These are phyloP conservation scores for Fragilaria radians DNA, from an alignment of 108 stramenopile genomes.

Conservation along the genomic window DNA sequence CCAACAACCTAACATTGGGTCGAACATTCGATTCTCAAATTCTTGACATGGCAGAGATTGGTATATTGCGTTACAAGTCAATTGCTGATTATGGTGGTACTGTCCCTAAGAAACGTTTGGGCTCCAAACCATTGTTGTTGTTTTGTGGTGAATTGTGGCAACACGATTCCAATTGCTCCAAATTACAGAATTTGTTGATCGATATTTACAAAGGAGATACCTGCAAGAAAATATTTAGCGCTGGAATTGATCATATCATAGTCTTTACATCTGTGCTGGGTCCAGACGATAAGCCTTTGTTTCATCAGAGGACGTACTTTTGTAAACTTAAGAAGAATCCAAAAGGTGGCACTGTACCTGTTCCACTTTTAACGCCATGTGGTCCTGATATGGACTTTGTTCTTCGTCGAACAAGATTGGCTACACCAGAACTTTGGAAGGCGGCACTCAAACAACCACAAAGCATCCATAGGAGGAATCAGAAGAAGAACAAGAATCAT, in stretches of 20 bases:
- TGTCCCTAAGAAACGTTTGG: conserved; percentile 75
- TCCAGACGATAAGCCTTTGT: conserved; percentile 22
- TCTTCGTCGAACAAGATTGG: conserved; percentile 87
- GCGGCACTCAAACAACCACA: conserved; percentile 79
- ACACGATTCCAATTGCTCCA: conserved; percentile 32
- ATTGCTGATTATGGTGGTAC: conserved; percentile 69
- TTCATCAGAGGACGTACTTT: conserved; percentile 81
- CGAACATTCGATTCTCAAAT: conserved; percentile 93
- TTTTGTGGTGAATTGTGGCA: conserved; percentile 94
- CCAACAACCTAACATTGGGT: conserved; percentile 95
- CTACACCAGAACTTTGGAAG: conserved; percentile 91
- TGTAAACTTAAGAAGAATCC: conserved; percentile 83
- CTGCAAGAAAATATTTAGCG: conserved; percentile 79
- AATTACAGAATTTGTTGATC: conserved; percentile 85
- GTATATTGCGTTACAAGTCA: conserved; percentile 77
- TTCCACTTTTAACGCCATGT: conserved; percentile 81
- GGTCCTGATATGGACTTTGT: conserved; percentile 92
- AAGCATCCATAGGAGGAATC: conserved; percentile 38
- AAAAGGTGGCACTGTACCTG: conserved; percentile 66
- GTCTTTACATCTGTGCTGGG: conserved; percentile 72
- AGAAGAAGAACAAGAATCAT: conserved; percentile 89
- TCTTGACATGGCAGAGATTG: conserved; percentile 97
- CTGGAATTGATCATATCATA: conserved; percentile 91
- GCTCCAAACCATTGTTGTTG: conserved; percentile 83
- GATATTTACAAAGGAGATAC: conserved; percentile 97